Conservation (phyloP, 148 eudicot genomes). For the Vaccinium macrocarpon region DNA sequence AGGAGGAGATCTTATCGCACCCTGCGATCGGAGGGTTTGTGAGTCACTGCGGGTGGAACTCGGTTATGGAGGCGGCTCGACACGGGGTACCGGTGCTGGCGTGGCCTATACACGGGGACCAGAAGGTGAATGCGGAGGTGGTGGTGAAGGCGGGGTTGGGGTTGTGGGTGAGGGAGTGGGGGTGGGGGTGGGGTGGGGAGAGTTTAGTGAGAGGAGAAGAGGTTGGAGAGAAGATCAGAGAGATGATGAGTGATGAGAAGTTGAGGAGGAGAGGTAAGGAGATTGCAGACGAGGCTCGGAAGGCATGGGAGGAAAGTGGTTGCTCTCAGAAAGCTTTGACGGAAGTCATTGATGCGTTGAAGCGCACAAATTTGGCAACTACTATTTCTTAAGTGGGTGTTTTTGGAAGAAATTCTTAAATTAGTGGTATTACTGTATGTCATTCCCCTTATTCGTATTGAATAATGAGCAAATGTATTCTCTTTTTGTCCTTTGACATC, state of each 20-base stretch:
- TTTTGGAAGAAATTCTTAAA: too few relatives aligned
- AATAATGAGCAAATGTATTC: too few relatives aligned
- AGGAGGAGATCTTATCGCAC: slow-evolving; percentile 40
- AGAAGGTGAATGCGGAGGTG: slow-evolving; percentile 49
- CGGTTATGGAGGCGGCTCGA: slow-evolving; percentile 42
- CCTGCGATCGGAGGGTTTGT: slow-evolving; percentile 42
- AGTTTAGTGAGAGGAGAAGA: slow-evolving; percentile 31
- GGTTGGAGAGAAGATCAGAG: slow-evolving; percentile 35
- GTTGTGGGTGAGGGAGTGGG: slow-evolving; percentile 29
- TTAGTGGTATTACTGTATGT: too few relatives aligned
- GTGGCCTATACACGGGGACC: slow-evolving; percentile 58
- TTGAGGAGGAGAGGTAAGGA: slow-evolving; percentile 29
- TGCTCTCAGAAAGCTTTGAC: slow-evolving; percentile 26
- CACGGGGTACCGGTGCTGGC: slow-evolving; percentile 42
- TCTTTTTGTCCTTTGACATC: too few relatives aligned
- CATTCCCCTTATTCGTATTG: too few relatives aligned
- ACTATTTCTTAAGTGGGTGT: too few relatives aligned
- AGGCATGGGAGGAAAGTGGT: slow-evolving; percentile 30
- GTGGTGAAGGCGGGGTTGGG: slow-evolving; percentile 48
- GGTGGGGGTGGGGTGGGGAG: slow-evolving; percentile 48
- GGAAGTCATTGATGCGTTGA: slow-evolving; percentile 20
- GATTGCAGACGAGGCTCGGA: slow-evolving; percentile 38
- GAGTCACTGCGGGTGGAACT: slow-evolving; percentile 67
- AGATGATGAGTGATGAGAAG: slow-evolving; percentile 36
- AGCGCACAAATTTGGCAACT: not conserved